Evolutionary conservation across 345 rosid species (phyloP), one percentile per base, ranked within the genome.

Genomic region (Sonneratia caseolaris): DNA sequence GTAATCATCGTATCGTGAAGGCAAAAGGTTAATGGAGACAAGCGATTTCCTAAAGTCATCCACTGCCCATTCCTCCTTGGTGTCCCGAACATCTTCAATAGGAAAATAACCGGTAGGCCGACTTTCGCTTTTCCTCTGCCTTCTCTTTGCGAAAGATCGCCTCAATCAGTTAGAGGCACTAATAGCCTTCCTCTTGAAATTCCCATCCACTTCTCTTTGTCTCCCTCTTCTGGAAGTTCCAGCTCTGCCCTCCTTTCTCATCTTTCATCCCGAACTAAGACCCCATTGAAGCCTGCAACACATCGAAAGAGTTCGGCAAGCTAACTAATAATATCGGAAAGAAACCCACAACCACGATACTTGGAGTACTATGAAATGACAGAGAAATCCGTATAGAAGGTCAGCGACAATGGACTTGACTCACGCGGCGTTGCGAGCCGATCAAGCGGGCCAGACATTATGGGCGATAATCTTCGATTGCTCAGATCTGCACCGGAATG

Each of bases 131-230:
- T 80, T 85, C 76, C 89, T 86, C 10, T 75, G 69, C 66, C 79
- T 81, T 61, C 84, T 89, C 79, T 82, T 91, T 79, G 78, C 87
- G 53, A 91, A 71, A 36, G 89, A 87, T 64, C 83, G 88, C 76
- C 85, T 82, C 19, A 91, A 69, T 74, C 84, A 87, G 67, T 83
- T 83, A 0, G 96, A 91, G 21, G 93, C 97, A 76, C 76, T 85
- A 4, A 91, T 82, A 3, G 95, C 97, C 74, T 83, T 88, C 89
- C 82, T 91, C 81, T 86, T 95, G 66, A 90, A 69, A 59, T 37
- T 87, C 62, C 93, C 95, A 37, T 87, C 75, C 83, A 88, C 40
- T 84, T 86, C 78, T 36, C 85, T 87, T 77, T 86, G 19, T 87
- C 95, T 45, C 85, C 96, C 83, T 86, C 98, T 5, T 59, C 64